phyloP scores from a whole-genome alignment of 2,329 filamentous ascomycete genomes.

The Penicillium sp. region DNA sequence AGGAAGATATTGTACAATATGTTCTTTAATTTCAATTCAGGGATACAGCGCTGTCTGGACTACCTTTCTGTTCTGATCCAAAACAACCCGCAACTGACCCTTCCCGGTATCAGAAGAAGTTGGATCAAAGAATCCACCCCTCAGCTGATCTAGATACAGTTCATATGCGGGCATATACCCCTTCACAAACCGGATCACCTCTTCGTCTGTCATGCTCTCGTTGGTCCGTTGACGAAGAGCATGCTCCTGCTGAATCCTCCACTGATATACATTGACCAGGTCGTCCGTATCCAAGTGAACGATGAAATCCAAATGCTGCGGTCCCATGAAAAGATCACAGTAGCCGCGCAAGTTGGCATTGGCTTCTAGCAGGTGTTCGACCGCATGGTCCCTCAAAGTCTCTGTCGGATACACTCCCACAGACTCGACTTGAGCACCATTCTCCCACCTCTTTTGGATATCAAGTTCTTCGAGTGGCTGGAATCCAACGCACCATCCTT shows the following conservation, averaged over 20 bases:
- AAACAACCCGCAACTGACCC: conserved; percentile 14
- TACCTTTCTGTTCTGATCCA: conserved; percentile 11
- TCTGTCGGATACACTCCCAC: conserved; percentile 3
- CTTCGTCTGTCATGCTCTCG: conserved; percentile 18
- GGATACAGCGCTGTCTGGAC: not conserved
- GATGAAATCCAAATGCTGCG: conserved; percentile 15
- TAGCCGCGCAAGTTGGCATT: conserved; percentile 13
- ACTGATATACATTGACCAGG: conserved; percentile 18
- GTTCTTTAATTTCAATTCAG: not conserved
- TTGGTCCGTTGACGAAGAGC: conserved; percentile 7
- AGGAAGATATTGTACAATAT: not conserved
- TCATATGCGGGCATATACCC: conserved; percentile 24
- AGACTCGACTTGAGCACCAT: not conserved
- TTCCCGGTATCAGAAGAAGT: not conserved
- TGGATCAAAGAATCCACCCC: conserved; percentile 8
- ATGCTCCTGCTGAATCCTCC: conserved; percentile 19
- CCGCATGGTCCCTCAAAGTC: conserved; percentile 13
- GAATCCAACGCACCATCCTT: conserved; percentile 22
- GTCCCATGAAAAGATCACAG: conserved; percentile 17
- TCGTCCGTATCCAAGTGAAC: conserved; percentile 19
- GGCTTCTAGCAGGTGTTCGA: conserved; percentile 12
- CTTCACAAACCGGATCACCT: conserved; percentile 17
- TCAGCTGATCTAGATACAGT: conserved; percentile 19
- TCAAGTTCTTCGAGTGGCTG: conserved; percentile 8
- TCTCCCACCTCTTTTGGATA: conserved; percentile 5